Base-by-base conservation (phyloP, 805 yeast species). In the Kodamaea kakaduensis region DNA sequence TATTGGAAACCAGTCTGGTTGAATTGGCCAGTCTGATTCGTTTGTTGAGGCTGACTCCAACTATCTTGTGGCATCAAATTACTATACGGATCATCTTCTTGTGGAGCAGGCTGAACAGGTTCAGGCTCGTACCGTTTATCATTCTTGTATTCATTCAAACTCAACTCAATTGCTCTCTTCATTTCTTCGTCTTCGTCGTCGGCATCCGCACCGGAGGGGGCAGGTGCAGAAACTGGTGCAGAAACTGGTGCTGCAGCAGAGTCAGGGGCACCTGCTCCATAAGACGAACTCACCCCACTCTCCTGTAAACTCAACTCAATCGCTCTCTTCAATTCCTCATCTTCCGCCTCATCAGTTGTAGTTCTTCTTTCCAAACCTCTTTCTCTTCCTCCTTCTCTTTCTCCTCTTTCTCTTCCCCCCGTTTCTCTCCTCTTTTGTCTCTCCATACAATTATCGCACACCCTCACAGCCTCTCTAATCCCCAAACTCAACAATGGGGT, bases 91-190 rank as follows among this genome's bases (percentile, higher is more conserved):
- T 53, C 63, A 17, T 55, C 48, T 33, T 58, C 58, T 10, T 23
- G 13, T 8, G 25, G 25, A 8, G 6, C 22, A 19, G 22, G 22
- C n/a, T n/a, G n/a, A 9, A 9, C 22, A 21, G 59, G 51, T 31
- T 53, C 45, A 43, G 48, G 31, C 40, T 23, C 25, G 9, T 38
- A 25, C 25, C 40, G 34, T 36, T 54, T 56, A 39, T 61, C 56
- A 6, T 44, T 49, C 44, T 82, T 75, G 53, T 83, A 69, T 40
- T 89, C 97, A 35, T 71, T 71, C 42, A 93, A 67, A 57, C 96
- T 86, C 1, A 96, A 96, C 10, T 84, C 95, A 39, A 93, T 90
- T 0, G 97, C 98, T 1, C 93, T 95, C 54, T 79, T 84, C 78
- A 90, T 75, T 23, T 87, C 96, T 24, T 82, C 90, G 29, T 67